Percentiles rank a stretch among this genome's conserved stretches.
Conservation (phyloP, 2,329 filamentous ascomycete genomes). For the Atkinsonella hypoxylon region DNA sequence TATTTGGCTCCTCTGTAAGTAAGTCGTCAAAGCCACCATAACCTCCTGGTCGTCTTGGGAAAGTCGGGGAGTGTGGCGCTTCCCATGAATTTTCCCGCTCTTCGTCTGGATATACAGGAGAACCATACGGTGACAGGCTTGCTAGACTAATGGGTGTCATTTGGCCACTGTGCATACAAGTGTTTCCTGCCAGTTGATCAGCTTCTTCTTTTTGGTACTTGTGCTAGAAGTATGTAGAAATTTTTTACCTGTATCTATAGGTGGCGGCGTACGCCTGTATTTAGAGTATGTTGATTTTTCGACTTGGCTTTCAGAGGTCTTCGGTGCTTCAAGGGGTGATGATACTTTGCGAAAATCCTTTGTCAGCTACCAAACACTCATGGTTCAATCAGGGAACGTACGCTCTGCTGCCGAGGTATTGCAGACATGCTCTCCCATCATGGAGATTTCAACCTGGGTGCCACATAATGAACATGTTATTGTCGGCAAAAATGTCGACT, state of each 20-base stretch:
- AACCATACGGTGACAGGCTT: constrained; percentile 47
- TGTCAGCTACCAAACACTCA: not conserved
- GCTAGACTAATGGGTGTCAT: constrained; percentile 52
- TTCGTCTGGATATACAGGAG: constrained; percentile 47
- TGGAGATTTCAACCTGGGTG: constrained; percentile 65
- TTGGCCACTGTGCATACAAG: constrained; percentile 41
- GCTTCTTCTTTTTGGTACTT: not conserved
- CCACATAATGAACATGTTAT: constrained; percentile 83
- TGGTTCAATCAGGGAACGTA: constrained; percentile 13
- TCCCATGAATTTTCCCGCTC: constrained; percentile 18
- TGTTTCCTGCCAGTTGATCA: constrained; percentile 1
- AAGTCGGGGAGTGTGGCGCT: not conserved
- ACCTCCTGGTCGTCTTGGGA: constrained; percentile 26
- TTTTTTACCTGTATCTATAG: constrained; percentile 40
- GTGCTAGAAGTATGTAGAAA: constrained; percentile 10
- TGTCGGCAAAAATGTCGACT: constrained; percentile 62
- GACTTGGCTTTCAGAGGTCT: constrained; percentile 15
- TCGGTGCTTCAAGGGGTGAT: constrained; percentile 23
- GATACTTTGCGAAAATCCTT: constrained; percentile 17
- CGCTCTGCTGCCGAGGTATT: constrained; percentile 35
- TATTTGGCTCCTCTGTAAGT: constrained; percentile 4
- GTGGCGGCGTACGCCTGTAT: constrained; percentile 29
- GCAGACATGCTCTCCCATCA: constrained; percentile 80
- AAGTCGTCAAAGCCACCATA: constrained; percentile 33
- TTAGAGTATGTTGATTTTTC: constrained; percentile 21